Evolutionary conservation across 164 flowering plant genomes (phyloP).

Genomic region (Houttuynia cordata): DNA sequence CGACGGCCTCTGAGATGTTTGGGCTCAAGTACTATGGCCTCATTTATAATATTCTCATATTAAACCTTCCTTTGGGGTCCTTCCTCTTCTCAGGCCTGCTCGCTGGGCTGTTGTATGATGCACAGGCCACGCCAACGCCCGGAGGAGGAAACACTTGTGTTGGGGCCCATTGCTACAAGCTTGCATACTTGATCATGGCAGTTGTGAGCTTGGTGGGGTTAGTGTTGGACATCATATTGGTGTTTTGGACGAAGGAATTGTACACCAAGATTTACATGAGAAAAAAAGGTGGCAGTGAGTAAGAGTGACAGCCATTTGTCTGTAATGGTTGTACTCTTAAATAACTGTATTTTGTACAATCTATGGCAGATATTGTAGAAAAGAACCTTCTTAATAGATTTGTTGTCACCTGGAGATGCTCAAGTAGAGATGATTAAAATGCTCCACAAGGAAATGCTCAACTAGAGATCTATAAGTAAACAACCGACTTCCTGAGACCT

Average conservation of each 20-base stretch:
- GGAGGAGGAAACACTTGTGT: slow-evolving; percentile 73
- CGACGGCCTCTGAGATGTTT: slow-evolving; percentile 81
- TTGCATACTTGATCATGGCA: slow-evolving; percentile 67
- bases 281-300: slow-evolving; percentile 14
- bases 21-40: slow-evolving; percentile 86
- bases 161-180: slow-evolving; percentile 71
- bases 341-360: no score
- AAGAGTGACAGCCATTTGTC: slow-evolving; percentile 3
- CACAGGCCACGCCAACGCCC: slow-evolving; percentile 43
- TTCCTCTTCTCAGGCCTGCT: slow-evolving; percentile 88
- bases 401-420: no score
- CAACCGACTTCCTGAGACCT: no score
- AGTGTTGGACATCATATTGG: slow-evolving; percentile 44
- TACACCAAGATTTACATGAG: slow-evolving; percentile 38
- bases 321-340: no score
- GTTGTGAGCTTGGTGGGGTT: slow-evolving; percentile 51
- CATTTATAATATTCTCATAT: slow-evolving; percentile 67
- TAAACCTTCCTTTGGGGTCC: slow-evolving; percentile 83
- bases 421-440: no score
- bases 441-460: no score
- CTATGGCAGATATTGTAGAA: no score
- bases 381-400: no score
- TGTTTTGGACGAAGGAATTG: slow-evolving; percentile 39
- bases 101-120: slow-evolving; percentile 70
- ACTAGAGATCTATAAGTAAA: no score